Evolutionary conservation across 2,329 filamentous ascomycete genomes (phyloP).

Genomic region (Pezicula rhizophila): DNA sequence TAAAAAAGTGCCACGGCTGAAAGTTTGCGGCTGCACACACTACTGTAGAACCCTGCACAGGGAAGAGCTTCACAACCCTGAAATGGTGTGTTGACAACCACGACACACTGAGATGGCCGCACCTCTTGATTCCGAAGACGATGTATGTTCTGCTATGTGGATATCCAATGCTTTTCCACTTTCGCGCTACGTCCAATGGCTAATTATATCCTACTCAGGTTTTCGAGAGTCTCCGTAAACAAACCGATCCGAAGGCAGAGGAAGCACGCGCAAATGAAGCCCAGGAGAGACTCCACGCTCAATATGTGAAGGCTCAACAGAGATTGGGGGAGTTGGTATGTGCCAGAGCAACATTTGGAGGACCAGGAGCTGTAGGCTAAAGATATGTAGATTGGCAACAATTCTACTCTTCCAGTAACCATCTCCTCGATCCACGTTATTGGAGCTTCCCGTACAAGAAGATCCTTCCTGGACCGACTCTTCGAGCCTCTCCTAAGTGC

Average conservation of each 20-base stretch:
- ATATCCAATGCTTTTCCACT: conserved; percentile 10
- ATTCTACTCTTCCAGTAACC: conserved; percentile 80
- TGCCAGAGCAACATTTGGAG: neutral
- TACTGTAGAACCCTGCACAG: neutral
- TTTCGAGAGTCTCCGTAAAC: conserved; percentile 53
- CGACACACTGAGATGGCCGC: conserved; percentile 18
- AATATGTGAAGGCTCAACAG: conserved; percentile 44
- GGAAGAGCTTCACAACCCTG: neutral
- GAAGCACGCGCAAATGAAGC: conserved; percentile 55
- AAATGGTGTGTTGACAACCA: conserved; percentile 4
- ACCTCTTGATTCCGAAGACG: conserved; percentile 31
- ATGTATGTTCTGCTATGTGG: conserved; percentile 35
- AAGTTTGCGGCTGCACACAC: no score
- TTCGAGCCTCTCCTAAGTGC: conserved; percentile 71
- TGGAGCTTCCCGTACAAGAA: conserved; percentile 77
- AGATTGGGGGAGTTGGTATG: conserved; percentile 60
- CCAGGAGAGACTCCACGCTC: conserved; percentile 33
- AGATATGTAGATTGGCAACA: conserved; percentile 60
- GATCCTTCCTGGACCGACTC: conserved; percentile 74
- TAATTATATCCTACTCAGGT: conserved; percentile 35
- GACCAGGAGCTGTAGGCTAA: conserved; percentile 4
- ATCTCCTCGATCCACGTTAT: conserved; percentile 81
- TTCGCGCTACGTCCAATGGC: conserved; percentile 17
- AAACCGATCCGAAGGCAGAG: conserved; percentile 50
- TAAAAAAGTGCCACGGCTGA: no score